These are phyloP conservation scores for Globisporangium middletonii DNA, from an alignment of 352 stramenopile species.

Conservation along the genomic window DNA sequence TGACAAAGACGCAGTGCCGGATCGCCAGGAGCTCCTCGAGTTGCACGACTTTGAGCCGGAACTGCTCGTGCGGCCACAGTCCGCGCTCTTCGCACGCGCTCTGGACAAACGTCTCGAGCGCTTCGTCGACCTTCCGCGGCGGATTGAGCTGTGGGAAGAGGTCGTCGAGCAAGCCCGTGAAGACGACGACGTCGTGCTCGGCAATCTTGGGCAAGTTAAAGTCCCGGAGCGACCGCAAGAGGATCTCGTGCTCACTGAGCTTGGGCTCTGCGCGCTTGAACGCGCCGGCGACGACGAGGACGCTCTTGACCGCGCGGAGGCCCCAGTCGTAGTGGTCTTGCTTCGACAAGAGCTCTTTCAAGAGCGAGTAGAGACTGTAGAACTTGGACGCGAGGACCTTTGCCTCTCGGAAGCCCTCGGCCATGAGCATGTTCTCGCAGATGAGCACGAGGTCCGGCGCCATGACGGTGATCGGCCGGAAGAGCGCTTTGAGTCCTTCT, in stretches of 20 bases:
- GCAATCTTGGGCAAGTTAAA: constrained; percentile 97
- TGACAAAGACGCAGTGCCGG: constrained; percentile 95
- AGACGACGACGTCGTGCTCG: constrained; percentile 90
- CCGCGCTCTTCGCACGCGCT: constrained; percentile 86
- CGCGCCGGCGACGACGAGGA: constrained; percentile 89
- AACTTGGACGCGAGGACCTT: constrained; percentile 94
- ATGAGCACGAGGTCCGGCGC: constrained; percentile 94
- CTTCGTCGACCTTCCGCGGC: constrained; percentile 82
- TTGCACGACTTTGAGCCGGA: constrained; percentile 94
- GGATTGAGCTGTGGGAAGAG: constrained; percentile 91
- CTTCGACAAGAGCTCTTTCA: constrained; percentile 91
- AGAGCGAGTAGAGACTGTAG: constrained; percentile 91
- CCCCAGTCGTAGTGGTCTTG: constrained; percentile 97
- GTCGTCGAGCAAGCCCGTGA: constrained; percentile 90
- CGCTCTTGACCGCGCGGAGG: constrained; percentile 92
- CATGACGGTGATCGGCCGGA: constrained; percentile 95
- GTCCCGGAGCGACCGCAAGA: constrained; percentile 93
- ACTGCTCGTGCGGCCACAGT: constrained; percentile 89
- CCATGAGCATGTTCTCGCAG: constrained; percentile 97
- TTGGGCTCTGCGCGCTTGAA: constrained; percentile 93
- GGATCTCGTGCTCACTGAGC: constrained; percentile 87
- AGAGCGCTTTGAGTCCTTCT: constrained; percentile 93
- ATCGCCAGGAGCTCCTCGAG: constrained; percentile 93
- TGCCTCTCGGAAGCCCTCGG: constrained; percentile 91
- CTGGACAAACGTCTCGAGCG: constrained; percentile 88